Percentiles rank a stretch among this genome's conserved stretches.
Evolutionary conservation across 306 rosid genomes (phyloP).

Genomic region (Senna tora): DNA sequence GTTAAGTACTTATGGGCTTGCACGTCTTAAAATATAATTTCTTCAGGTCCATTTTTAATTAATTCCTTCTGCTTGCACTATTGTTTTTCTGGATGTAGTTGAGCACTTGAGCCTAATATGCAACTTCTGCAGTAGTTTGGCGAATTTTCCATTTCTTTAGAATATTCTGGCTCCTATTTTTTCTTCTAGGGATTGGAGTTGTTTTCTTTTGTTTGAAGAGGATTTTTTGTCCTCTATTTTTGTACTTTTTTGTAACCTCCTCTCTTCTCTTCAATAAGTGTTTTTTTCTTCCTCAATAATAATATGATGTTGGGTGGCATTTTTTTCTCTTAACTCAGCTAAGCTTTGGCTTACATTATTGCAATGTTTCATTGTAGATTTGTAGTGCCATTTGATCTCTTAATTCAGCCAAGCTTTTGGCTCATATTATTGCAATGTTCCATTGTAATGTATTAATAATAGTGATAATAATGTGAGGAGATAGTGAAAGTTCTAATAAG

Average conservation of each 20-base stretch:
- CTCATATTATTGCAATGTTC: not conserved
- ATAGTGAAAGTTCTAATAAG: slow-evolving; percentile 26
- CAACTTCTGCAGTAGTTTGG: slow-evolving; percentile 13
- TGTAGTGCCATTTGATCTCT: slow-evolving; percentile 13
- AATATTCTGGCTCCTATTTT: not conserved
- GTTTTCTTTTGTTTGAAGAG: too few species aligned
- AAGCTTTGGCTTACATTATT: not conserved
- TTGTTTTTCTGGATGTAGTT: slow-evolving; percentile 11
- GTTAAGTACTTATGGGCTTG: slow-evolving; percentile 27
- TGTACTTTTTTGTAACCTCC: too few species aligned
- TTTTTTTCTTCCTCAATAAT: too few species aligned
- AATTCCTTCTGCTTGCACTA: slow-evolving; percentile 6
- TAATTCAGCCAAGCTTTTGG: not conserved
- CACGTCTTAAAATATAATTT: slow-evolving; percentile 28
- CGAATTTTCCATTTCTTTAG: slow-evolving; percentile 18
- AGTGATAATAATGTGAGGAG: not conserved
- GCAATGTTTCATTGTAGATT: not conserved
- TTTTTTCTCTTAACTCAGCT: slow-evolving; percentile 10
- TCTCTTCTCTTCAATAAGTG: too few species aligned
- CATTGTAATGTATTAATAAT: not conserved
- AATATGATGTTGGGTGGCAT: slow-evolving; percentile 18
- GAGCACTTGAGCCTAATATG: slow-evolving; percentile 4
- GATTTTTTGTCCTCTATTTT: too few species aligned
- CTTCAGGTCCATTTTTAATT: slow-evolving; percentile 17
- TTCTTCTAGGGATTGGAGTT: not conserved